Evolutionary conservation across 306 rosid genomes (phyloP).

Genomic region (Trifolium dubium): DNA sequence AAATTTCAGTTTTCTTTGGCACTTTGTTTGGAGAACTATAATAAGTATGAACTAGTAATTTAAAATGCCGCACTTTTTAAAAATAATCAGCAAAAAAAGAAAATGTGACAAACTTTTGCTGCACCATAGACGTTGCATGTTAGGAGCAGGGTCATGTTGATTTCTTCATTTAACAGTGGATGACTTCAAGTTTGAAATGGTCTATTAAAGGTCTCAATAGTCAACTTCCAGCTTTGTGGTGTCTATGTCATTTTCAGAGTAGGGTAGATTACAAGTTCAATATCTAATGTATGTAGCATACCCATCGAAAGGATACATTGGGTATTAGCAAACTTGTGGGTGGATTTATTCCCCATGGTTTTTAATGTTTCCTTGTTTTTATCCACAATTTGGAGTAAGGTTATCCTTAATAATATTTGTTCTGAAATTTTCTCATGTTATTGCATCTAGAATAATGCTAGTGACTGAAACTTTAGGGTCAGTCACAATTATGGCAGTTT

Average conservation of each 20-base stretch:
- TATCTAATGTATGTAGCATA: conserved; percentile 5
- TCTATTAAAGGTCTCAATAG: conserved; percentile 15
- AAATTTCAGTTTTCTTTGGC: conserved; percentile 18
- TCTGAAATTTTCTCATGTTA: conserved; percentile 5
- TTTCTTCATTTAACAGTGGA: conserved; percentile 1
- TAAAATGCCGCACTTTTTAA: background rate
- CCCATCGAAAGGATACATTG: conserved; percentile 7
- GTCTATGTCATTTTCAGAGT: conserved; percentile 7
- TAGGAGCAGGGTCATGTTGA: too few relatives aligned
- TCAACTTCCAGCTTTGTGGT: conserved; percentile 8
- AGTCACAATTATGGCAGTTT: conserved; percentile 14
- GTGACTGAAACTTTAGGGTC: conserved; percentile 21
- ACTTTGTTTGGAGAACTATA: background rate
- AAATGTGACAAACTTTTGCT: background rate
- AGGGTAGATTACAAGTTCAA: conserved; percentile 12
- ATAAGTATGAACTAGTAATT: background rate
- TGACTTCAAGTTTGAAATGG: conserved; percentile 13
- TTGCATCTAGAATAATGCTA: conserved; percentile 17
- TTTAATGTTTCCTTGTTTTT: conserved; percentile 31
- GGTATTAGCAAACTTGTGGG: conserved; percentile 12
- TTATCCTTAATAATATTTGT: conserved; percentile 9
- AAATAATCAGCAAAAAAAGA: background rate
- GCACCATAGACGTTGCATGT: too few relatives aligned
- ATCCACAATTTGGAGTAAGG: background rate
- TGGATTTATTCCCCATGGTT: conserved; percentile 14